Base-by-base conservation (phyloP, 106 monocot species). In the Phalaenopsis equestris region DNA sequence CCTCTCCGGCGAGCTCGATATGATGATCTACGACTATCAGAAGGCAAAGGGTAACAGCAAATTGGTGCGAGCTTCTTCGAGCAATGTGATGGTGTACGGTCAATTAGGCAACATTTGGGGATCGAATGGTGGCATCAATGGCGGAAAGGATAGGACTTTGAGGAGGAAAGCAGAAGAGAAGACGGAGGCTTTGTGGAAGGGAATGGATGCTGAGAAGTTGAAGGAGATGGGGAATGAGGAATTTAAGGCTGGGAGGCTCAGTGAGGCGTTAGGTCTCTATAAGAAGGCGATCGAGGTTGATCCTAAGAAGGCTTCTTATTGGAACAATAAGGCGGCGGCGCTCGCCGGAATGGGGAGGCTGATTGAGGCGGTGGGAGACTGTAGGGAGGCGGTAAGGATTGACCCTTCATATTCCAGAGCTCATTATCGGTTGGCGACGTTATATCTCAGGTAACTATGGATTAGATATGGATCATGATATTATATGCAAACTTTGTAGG, bases 201-300 rank as follows among this genome's bases (percentile, higher is more conserved):
- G 83, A 46, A 8, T 52, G 83, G 86, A 84, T 45, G 81, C 90
- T 0, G 87, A 93, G 73, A 80, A 80, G 81, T 8, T 93, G 79
- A 90, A 90, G 86, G 80, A 90, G 85, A 82, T 89, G 86, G 93
- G 93, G 1, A 89, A 89, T 42, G 73, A 83, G 81, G 93, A 90
- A 89, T 91, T 84, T 67, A 76, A 65, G 48, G 79, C 82, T 70
- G 87, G 90, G 58, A 86, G 85, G 42, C 84, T 79, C 67, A 84
- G 37, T 0, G 87, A 90, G 78, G 93, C 93, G 0, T 21, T 93
- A 61, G 78, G 46, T 11, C 64, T 87, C 30, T 90, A 89, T 38
- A 87, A 90, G 0, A 67, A 61, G 55, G 90, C 93, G 1, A 81
- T 86, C 4, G 48, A 73, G 8, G 19, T 89, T 12, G 84, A 89